Conservation (phyloP, 2,329 filamentous ascomycete species). For the Pseudogymnoascus sp. region DNA sequence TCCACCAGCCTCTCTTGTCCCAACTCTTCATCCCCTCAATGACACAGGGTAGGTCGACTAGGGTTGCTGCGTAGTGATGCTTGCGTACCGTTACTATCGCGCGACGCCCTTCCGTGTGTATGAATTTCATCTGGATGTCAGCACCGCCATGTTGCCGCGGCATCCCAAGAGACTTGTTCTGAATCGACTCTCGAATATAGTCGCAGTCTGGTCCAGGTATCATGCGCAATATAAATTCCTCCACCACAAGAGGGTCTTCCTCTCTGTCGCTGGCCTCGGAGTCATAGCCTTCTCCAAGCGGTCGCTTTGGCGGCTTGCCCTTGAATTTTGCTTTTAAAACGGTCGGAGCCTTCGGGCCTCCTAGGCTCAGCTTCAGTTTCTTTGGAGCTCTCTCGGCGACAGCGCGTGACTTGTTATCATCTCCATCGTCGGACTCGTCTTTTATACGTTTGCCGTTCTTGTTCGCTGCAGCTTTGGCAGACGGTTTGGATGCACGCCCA, state of each 20-base stretch:
- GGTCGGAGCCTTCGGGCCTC: conserved; percentile 31
- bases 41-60: conserved; percentile 64
- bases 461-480: conserved; percentile 47
- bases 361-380: conserved; percentile 42
- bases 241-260: conserved; percentile 77
- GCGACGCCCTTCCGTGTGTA: conserved; percentile 57
- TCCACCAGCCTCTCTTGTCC: conserved; percentile 66
- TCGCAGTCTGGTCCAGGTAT: conserved; percentile 77
- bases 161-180: conserved; percentile 68
- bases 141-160: conserved; percentile 58
- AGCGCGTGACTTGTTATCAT: conserved; percentile 30
- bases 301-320: conserved; percentile 60
- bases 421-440: conserved; percentile 46
- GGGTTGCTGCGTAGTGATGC: conserved; percentile 53
- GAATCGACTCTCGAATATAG: conserved; percentile 67
- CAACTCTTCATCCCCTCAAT: conserved; percentile 69
- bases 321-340: conserved; percentile 54
- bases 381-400: conserved; percentile 26
- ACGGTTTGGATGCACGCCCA: conserved; percentile 52
- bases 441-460: conserved; percentile 44
- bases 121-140: conserved; percentile 73
- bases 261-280: conserved; percentile 91
- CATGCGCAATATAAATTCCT: conserved; percentile 86
- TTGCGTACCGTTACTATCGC: conserved; percentile 53
- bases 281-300: conserved; percentile 85